Percentiles rank a stretch among this genome's conserved stretches.
phyloP scores from a whole-genome alignment of 2,329 filamentous ascomycete genomes.

The Tolypocladium album region DNA sequence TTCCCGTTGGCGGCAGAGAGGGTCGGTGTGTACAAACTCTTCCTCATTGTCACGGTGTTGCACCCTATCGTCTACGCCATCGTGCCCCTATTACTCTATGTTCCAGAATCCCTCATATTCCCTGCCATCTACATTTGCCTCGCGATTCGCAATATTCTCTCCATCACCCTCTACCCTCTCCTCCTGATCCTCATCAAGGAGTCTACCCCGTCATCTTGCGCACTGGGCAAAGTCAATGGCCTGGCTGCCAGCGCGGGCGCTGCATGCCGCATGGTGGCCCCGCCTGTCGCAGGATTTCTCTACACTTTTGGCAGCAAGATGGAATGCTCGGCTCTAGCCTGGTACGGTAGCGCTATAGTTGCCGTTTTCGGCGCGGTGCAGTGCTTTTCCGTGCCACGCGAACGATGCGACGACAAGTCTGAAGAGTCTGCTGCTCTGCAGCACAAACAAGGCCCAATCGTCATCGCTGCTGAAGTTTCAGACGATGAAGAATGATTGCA shows the following conservation, averaged over 20 bases:
- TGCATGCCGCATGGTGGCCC: slow-evolving; percentile 56
- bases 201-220: slow-evolving; percentile 43
- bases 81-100: slow-evolving; percentile 45
- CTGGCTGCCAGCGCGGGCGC: slow-evolving; percentile 55
- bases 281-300: slow-evolving; percentile 52
- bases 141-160: slow-evolving; percentile 47
- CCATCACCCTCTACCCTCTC: slow-evolving; percentile 55
- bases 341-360: slow-evolving; percentile 50
- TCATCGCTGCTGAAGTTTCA: slow-evolving; percentile 18
- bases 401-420: slow-evolving; percentile 12
- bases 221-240: slow-evolving; percentile 55
- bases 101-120: slow-evolving; percentile 40
- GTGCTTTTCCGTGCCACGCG: slow-evolving; percentile 42
- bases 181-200: slow-evolving; percentile 60
- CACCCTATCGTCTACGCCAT: slow-evolving; percentile 52
- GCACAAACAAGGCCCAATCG: slow-evolving; percentile 2
- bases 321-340: slow-evolving; percentile 50
- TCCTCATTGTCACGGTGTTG: slow-evolving; percentile 46
- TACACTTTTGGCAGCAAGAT: slow-evolving; percentile 49
- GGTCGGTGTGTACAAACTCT: slow-evolving; percentile 49
- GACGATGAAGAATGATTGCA: slow-evolving; percentile 12
- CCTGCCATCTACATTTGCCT: slow-evolving; percentile 49
- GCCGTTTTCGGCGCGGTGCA: slow-evolving; percentile 48
- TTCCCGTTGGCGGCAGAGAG: slow-evolving; percentile 50
- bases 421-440: slow-evolving; percentile 17